phyloP scores from a whole-genome alignment of 2,329 filamentous ascomycete genomes.

The Fusarium sp. region DNA sequence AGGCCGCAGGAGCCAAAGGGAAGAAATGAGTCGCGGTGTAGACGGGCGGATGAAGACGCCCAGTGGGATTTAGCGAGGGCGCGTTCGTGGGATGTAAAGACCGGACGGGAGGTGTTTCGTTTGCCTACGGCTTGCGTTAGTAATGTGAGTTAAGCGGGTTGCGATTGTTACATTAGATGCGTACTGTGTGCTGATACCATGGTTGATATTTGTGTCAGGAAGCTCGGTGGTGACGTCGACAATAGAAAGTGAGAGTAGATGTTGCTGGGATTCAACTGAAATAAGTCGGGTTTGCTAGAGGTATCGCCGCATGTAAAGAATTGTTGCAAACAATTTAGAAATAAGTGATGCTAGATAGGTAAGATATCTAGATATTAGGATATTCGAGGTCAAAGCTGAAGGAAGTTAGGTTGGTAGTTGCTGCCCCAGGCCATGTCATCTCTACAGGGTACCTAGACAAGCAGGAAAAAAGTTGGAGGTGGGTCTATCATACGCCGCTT shows the following conservation, averaged over 20 bases:
- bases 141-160: background rate
- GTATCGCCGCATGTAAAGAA: background rate
- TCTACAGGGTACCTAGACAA: conserved; percentile 24
- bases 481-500: conserved; percentile 35
- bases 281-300: background rate
- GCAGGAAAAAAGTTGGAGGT: conserved; percentile 27
- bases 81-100: conserved; percentile 95
- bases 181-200: conserved; percentile 61
- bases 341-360: background rate
- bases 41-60: conserved; percentile 84
- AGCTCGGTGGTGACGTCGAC: conserved; percentile 22
- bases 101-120: conserved; percentile 89
- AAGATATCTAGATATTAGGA: background rate
- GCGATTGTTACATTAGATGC: conserved; percentile 27
- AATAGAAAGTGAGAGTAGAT: background rate
- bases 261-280: background rate
- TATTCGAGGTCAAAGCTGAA: background rate
- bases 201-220: conserved; percentile 10
- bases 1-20: conserved; percentile 90
- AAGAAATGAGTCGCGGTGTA: conserved; percentile 91
- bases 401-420: background rate
- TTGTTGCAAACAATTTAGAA: background rate
- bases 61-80: conserved; percentile 84
- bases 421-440: conserved; percentile 4
- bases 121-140: conserved; percentile 66